phyloP scores from a whole-genome alignment of 495 filamentous ascomycete genomes.

The Hypoxylon lenormandii region DNA sequence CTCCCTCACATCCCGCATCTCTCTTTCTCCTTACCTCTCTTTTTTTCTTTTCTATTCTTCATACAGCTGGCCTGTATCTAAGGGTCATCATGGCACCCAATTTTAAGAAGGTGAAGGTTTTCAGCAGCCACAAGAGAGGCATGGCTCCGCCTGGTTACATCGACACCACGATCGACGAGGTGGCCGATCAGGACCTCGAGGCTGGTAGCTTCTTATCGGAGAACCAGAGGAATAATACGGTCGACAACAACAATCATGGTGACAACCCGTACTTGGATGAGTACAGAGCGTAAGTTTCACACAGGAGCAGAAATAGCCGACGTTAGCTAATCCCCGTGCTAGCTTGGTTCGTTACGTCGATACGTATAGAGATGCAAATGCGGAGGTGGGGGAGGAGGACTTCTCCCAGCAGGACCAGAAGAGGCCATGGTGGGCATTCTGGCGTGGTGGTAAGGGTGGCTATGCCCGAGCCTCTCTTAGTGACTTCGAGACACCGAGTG shows the following conservation, averaged over 20 bases:
- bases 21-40: constrained; percentile 14
- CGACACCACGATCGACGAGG: constrained; percentile 29
- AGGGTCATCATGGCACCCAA: constrained; percentile 47
- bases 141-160: constrained; percentile 27
- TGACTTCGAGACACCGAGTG: constrained; percentile 63
- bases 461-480: constrained; percentile 52
- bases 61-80: constrained; percentile 48
- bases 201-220: constrained; percentile 46
- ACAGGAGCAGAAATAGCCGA: not conserved
- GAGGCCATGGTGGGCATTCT: constrained; percentile 69
- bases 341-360: constrained; percentile 73
- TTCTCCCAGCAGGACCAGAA: constrained; percentile 57
- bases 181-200: constrained; percentile 40
- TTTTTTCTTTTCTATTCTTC: constrained; percentile 19
- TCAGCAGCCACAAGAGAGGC: constrained; percentile 30
- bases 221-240: constrained; percentile 38
- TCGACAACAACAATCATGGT: constrained; percentile 34
- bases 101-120: constrained; percentile 43
- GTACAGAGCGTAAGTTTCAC: constrained; percentile 51
- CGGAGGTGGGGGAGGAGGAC: constrained; percentile 67
- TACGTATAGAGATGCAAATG: constrained; percentile 70
- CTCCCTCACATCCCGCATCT: constrained; percentile 38
- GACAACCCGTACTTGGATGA: constrained; percentile 53
- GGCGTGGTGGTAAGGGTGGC: constrained; percentile 56
- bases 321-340: constrained; percentile 7